A percentile compares a stretch with the other conserved stretches of the same genome.
Conservation (phyloP, 176 grass and related monocot species). For the Eleusine indica region DNA sequence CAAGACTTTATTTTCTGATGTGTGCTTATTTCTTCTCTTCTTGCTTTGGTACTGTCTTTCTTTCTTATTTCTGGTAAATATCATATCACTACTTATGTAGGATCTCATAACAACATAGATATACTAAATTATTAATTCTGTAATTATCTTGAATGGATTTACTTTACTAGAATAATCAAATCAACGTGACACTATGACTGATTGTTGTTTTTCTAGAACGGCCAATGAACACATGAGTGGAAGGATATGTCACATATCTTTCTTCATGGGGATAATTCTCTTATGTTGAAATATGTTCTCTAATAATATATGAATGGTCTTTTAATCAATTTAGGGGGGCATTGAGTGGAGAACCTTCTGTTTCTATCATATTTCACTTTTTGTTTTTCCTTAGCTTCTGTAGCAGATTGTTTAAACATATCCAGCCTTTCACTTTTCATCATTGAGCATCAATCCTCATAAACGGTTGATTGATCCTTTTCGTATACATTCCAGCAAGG, state of each 20-base stretch:
- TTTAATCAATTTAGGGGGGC: neutral
- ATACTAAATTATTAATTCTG: neutral
- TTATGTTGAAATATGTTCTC: neutral
- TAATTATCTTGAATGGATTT: neutral
- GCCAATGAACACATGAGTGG: neutral
- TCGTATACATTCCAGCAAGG: conserved; percentile 74
- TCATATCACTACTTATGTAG: neutral
- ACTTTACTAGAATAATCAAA: neutral
- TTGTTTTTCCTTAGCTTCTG: neutral
- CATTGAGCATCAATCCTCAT: conserved; percentile 1
- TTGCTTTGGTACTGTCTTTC: neutral
- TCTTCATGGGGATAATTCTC: neutral
- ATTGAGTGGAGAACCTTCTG: neutral
- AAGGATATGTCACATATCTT: neutral
- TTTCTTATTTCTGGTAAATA: neutral
- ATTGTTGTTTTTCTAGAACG: conserved; percentile 9
- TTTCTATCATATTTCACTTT: conserved; percentile 4
- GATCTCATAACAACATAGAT: neutral
- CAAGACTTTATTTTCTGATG: neutral
- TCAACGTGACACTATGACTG: conserved; percentile 1
- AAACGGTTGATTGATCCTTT: conserved; percentile 39
- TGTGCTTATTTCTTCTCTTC: conserved; percentile 25
- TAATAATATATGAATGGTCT: neutral
- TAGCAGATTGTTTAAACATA: neutral
- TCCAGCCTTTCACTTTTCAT: conserved; percentile 4